Conservation (phyloP, 306 rosid species). For the Cucurbita pepo region DNA sequence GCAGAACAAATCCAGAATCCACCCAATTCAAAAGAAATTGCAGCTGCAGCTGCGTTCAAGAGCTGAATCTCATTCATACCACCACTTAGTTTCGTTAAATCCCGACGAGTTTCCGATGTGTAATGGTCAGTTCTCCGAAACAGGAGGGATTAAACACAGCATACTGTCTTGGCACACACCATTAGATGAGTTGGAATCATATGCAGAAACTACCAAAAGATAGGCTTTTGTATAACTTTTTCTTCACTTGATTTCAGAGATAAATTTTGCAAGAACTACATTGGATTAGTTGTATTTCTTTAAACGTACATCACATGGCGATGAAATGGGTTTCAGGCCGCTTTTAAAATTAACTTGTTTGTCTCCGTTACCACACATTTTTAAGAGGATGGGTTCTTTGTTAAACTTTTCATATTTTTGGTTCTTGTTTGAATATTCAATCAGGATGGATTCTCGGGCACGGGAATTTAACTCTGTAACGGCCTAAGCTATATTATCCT, state of each 20-base stretch:
- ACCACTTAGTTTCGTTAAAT: constrained; percentile 10
- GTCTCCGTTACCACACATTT: neutral
- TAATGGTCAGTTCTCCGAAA: constrained; percentile 31
- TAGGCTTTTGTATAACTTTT: neutral
- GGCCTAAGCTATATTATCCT: too few relatives aligned
- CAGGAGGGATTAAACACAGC: constrained; percentile 28
- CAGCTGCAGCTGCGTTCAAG: constrained; percentile 6
- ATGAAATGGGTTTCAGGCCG: neutral
- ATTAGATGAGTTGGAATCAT: constrained; percentile 22
- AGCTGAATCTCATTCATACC: constrained; percentile 11
- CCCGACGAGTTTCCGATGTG: neutral
- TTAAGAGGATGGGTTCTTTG: neutral
- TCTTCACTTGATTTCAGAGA: neutral
- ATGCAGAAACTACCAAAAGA: constrained; percentile 8
- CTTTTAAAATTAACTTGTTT: neutral
- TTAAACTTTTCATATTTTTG: neutral
- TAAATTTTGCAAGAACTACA: neutral
- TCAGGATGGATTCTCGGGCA: too few relatives aligned
- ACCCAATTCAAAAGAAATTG: constrained; percentile 15
- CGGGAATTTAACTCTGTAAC: too few relatives aligned
- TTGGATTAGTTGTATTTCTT: neutral
- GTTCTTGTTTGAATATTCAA: neutral
- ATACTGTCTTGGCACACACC: constrained; percentile 64
- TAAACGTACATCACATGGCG: neutral
- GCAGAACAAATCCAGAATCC: constrained; percentile 22